Base-by-base conservation (phyloP, 164 flowering plant genomes). In the Litsea cubeba region DNA sequence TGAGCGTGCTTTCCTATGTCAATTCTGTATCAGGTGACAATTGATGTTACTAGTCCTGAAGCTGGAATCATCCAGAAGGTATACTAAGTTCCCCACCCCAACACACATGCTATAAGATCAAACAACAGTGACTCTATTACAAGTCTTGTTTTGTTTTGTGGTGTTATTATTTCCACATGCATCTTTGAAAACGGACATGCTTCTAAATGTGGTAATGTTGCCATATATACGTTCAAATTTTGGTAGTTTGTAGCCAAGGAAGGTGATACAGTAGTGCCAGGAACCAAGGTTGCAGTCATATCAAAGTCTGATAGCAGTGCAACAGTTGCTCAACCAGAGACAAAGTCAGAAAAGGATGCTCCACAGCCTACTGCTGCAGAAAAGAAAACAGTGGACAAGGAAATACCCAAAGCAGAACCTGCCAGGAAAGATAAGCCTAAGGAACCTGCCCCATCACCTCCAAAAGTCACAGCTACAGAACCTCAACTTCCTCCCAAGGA, bases 401-500 rank as follows among this genome's bases (percentile, higher is more conserved):
- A 77, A 76, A 76, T 74, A 69, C 86, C 94, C 72, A 83, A 85
- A 74, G 85, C 71, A 62, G 91, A 87, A 85, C 54, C 54, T 68
- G 66, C 86, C 60, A 81, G 65, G 22, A 62, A 76, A 67, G 89
- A 87, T 82, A 89, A 90, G 81, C 88, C 89, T 62, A 88, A 86
- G 78, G 79, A 85, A 65, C 79, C 90, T 28, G 7, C 69, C 25
- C 58, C 89, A 64, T 78, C 87, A 18, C 75, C 89, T 28, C 83
- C 97, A 49, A 79, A 76, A 78, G 74, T 76, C 63, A 79, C 90
- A 28, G 88, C 92, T 20, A 74, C 90, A 72, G 99, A 95, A 77
- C 98, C 97, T 64, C 87, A 85, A 78, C 95, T 95, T 80, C 99
- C 99, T 49, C 98, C 99, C 0, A 95, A 95, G 83, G 98, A 93